A percentile compares a stretch with the other conserved stretches of the same genome.
phyloP scores from a whole-genome alignment of 768 basidiomycete genomes.

The Lactarius pseudohatsudake region DNA sequence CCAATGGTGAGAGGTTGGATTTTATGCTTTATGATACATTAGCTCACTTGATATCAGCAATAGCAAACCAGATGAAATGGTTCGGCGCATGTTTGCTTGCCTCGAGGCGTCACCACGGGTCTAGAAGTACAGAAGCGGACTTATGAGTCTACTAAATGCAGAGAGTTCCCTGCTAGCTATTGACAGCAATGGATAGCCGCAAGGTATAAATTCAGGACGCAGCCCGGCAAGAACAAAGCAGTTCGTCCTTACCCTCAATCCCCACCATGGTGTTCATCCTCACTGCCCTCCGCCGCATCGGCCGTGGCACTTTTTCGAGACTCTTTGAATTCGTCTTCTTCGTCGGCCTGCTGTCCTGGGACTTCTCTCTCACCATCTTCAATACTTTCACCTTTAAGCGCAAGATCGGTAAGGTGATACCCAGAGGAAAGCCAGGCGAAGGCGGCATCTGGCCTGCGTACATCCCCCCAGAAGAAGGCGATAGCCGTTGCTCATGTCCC shows the following conservation, averaged over 20 bases:
- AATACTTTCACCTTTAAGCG: slow-evolving; percentile 54
- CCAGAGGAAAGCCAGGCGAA: slow-evolving; percentile 53
- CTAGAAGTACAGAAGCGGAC: background rate
- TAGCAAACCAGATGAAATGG: background rate
- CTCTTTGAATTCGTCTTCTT: slow-evolving; percentile 18
- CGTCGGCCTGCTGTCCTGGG: slow-evolving; percentile 46
- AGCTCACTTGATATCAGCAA: background rate
- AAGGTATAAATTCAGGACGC: slow-evolving; percentile 5
- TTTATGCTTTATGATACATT: background rate
- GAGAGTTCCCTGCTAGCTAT: slow-evolving; percentile 11
- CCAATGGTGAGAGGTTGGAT: background rate
- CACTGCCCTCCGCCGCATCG: slow-evolving; percentile 25
- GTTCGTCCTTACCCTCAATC: background rate
- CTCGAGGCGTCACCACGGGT: slow-evolving; percentile 9
- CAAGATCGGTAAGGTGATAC: slow-evolving; percentile 55
- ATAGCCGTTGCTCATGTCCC: slow-evolving; percentile 73
- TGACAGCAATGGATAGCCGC: background rate
- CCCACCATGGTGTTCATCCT: slow-evolving; percentile 15
- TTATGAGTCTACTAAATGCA: background rate
- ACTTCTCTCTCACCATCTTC: slow-evolving; percentile 47
- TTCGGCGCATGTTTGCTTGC: background rate
- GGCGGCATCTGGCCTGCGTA: slow-evolving; percentile 71
- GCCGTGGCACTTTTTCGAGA: slow-evolving; percentile 7
- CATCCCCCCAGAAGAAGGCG: slow-evolving; percentile 53
- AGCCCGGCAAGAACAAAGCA: background rate